These are phyloP conservation scores for Globisporangium paroecandrum DNA, from an alignment of 352 stramenopile genomes.

Conservation along the genomic window DNA sequence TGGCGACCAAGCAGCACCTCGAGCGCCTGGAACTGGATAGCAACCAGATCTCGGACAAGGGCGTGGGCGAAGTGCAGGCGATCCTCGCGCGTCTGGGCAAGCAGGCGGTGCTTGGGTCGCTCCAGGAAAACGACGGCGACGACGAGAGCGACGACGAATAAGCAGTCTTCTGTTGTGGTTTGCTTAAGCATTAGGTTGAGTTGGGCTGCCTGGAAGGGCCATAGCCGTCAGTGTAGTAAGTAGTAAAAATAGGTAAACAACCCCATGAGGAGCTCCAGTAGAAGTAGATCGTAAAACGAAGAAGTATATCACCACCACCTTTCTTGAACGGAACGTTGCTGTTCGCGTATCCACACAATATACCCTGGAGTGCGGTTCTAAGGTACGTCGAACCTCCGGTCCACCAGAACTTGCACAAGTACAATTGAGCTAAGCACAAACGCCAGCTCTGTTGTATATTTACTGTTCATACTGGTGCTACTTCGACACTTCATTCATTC, in stretches of 20 bases:
- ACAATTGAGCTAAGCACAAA: no score
- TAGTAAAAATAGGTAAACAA: background rate
- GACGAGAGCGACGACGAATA: conserved; percentile 47
- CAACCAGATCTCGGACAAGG: conserved; percentile 77
- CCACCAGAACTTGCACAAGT: no score
- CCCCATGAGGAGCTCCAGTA: background rate
- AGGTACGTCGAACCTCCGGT: no score
- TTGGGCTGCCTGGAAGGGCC: background rate
- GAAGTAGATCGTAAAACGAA: conserved; percentile 2
- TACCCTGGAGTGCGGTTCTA: no score
- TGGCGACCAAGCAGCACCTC: conserved; percentile 42
- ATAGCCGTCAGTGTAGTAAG: background rate
- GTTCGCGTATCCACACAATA: no score
- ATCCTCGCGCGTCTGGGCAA: conserved; percentile 48
- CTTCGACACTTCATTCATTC: no score
- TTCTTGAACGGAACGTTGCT: background rate
- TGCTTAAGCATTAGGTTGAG: background rate
- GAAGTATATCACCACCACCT: background rate
- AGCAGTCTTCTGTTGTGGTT: background rate
- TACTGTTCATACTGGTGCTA: no score
- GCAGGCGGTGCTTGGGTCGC: conserved; percentile 50
- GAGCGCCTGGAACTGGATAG: conserved; percentile 52
- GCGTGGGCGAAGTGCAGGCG: conserved; percentile 39
- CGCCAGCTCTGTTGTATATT: no score
- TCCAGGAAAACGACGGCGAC: conserved; percentile 84